Conservation (phyloP, 768 basidiomycete genomes). For the Gloeopeniophorella convolvens region DNA sequence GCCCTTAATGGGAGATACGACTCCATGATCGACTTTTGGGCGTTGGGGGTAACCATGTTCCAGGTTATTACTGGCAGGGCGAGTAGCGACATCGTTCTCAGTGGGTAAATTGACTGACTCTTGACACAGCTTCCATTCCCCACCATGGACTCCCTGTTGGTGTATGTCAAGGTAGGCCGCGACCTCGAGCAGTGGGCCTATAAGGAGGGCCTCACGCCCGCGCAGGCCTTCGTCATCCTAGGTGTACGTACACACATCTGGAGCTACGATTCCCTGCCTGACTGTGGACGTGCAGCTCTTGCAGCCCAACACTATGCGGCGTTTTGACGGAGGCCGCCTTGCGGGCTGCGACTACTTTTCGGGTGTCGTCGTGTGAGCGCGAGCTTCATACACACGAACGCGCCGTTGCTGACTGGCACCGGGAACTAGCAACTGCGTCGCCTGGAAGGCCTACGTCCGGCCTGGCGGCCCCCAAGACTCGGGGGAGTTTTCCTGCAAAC, state of each 20-base stretch:
- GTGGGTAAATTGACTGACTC: neutral
- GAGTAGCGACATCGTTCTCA: neutral
- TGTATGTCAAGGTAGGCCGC: neutral
- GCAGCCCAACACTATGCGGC: neutral
- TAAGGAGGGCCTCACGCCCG: neutral
- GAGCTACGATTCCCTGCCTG: neutral
- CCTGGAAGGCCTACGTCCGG: no score
- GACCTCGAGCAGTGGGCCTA: neutral
- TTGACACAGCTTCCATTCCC: neutral
- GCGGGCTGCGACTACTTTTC: neutral
- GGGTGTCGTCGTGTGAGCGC: neutral
- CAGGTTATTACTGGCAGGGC: neutral
- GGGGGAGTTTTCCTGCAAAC: no score
- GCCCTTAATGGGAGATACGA: neutral
- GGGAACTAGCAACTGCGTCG: no score
- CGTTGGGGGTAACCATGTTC: conserved; percentile 7
- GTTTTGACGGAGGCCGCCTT: neutral
- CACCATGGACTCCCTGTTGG: neutral
- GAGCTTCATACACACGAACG: no score
- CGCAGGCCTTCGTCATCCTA: neutral
- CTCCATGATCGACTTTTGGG: conserved; percentile 10
- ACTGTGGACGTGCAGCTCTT: neutral
- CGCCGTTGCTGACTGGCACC: neutral
- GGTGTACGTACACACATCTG: neutral
- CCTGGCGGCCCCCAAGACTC: no score